Evolutionary conservation across 1,284 basidiomycete genomes (phyloP), one percentile per base, ranked within the genome.

Genomic region (Chalciporus sp.): DNA sequence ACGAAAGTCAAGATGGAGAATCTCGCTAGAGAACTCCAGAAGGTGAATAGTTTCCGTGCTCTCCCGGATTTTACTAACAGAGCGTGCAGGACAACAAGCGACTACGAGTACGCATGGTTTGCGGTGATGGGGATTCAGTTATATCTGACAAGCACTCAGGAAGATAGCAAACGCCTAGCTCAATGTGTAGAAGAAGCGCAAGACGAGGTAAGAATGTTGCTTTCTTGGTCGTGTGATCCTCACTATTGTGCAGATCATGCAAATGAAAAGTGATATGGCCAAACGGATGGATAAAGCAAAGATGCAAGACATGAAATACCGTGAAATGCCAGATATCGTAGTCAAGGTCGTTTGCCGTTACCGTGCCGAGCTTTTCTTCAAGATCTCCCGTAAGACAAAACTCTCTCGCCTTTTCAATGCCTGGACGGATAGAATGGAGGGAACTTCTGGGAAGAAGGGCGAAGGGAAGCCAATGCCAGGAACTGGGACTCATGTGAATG

Each of bases 1-100:
- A 87, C 87, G 20, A 90, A 91, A 74, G 82, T 83, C n/a, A 92
- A 88, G 75, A 89, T 92, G 80, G 90, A 92, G 73, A 91, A 86
- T 65, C 77, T 92, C 37, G 90, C 90, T 49, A 82, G 90, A 53
- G 90, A 92, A 73, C 71, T 92, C 59, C 90, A 92, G 75, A 92
- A 92, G 81, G 89, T 90, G 65, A 59, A 69, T 49, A 59, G 52
- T 43, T 16, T 41, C 51, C 10, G 4, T 47, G n/a, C 49, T 27
- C 29, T 27, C 28, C 31, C 39, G 39, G 16, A 46, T 28, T 40
- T 51, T 28, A 53, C 61, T 68, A 39, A 67, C 53, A 52, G 28
- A 52, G 58, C 48, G 39, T 57, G 7, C 65, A 92, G 90, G 90
- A 92, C 67, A 92, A 92, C 71, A 92, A 92, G 73, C 84, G 85